Base-by-base conservation (phyloP, 148 eudicot genomes). In the Cornus florida region DNA sequence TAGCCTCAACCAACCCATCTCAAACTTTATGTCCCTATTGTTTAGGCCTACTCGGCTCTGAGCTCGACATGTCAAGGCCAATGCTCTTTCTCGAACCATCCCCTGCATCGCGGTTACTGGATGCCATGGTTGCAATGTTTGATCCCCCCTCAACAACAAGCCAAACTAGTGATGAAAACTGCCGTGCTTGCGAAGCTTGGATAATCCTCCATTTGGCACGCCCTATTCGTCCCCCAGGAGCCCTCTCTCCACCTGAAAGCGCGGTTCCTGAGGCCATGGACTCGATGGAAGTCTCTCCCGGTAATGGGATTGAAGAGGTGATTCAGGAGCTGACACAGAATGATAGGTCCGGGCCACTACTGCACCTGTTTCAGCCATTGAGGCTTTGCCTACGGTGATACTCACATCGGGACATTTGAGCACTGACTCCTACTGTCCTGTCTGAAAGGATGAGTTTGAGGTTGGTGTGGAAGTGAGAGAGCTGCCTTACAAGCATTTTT, bases 11-110 rank as follows among this genome's bases (percentile, higher is more conserved):
- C 33, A 77, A 86, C 75, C 90, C 83, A 0, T 32, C 78, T 68
- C 84, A 79, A 43, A 7, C 46, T 9, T 17, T 82, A 3, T 93
- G 97, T 53, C 95, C 97, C 0, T 81, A 69, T 64, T 93, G 97
- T 72, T 77, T 82, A 35, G 74, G 75, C 76, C 82, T 75, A 17
- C 72, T 90, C 23, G 38, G 64, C 28, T 83, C 80, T 1, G 95
- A 90, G 72, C 86, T 89, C 19, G 86, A 83, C 24, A 17, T 86
- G 24, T 67, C 86, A 39, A 84, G 90, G 71, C 82, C 90, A 19
- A 62, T 80, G 53, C 79, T 81, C 75, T 35, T 78, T 39, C 64
- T 50, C 10, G 71, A 77, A 65, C 75, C 82, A 6, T 38, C 85
- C 7, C 69, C 78, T 0, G 70, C 69, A 19, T 79, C 79, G 9